Conservation (phyloP, 345 rosid genomes). For the Euphorbia tirucalli region DNA sequence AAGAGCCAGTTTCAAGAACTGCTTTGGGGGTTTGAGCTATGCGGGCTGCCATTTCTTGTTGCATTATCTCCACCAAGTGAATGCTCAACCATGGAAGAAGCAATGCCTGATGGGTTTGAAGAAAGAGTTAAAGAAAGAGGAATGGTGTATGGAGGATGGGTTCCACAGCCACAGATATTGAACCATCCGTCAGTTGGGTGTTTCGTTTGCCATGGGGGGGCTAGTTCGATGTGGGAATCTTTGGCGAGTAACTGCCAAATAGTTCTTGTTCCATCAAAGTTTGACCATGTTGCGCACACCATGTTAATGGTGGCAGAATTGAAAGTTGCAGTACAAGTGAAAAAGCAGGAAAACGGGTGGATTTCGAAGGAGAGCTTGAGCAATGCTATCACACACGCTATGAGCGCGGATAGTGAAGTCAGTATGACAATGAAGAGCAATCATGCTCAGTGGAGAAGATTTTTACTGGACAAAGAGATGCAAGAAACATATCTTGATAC, state of each 20-base stretch:
- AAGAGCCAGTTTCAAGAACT: conserved; percentile 7
- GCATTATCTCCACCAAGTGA: not conserved
- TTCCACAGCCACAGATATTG: conserved; percentile 40
- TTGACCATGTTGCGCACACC: conserved; percentile 58
- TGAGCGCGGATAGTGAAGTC: conserved; percentile 28
- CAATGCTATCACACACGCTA: conserved; percentile 21
- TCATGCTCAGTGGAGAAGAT: conserved; percentile 23
- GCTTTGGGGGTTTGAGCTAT: conserved; percentile 8
- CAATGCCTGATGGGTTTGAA: conserved; percentile 37
- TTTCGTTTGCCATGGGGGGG: conserved; percentile 69
- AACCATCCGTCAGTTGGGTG: conserved; percentile 56
- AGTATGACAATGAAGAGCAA: conserved; percentile 20
- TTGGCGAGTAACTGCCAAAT: conserved; percentile 57
- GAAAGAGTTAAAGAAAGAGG: conserved; percentile 22
- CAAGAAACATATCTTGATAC: conserved; percentile 13
- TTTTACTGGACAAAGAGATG: not conserved
- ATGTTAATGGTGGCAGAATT: conserved; percentile 52
- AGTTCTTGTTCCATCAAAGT: conserved; percentile 53
- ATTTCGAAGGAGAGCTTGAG: conserved; percentile 29
- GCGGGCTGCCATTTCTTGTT: conserved; percentile 2
- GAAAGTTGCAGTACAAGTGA: conserved; percentile 55
- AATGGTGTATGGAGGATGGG: conserved; percentile 15
- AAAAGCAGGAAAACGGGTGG: conserved; percentile 39
- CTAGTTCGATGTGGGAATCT: conserved; percentile 75
- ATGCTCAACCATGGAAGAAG: conserved; percentile 1